Evolutionary conservation across 257 asterid species (phyloP).

Genomic region (Capsicum baccatum): DNA sequence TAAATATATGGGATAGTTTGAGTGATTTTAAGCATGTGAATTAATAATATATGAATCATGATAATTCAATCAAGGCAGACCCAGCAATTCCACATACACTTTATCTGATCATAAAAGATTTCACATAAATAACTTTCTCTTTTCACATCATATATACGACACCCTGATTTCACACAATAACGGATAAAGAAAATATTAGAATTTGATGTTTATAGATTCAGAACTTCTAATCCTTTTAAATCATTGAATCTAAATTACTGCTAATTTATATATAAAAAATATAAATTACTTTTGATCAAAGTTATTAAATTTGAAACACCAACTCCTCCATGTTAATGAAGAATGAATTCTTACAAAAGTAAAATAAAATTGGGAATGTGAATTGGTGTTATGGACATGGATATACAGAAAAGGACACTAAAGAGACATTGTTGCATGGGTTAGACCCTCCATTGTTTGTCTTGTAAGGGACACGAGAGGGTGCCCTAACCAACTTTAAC

Average conservation of each 20-base stretch:
- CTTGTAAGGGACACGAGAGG: conserved; percentile 45
- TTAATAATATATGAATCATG: too few species aligned
- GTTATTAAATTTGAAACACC: neutral
- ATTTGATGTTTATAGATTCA: too few species aligned
- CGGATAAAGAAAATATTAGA: neutral
- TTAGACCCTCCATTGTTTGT: conserved; percentile 42
- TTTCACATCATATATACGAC: too few species aligned
- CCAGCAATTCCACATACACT: too few species aligned
- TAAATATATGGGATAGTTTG: too few species aligned
- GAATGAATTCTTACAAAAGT: neutral
- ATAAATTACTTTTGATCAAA: neutral
- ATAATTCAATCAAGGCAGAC: too few species aligned
- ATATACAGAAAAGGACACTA: neutral
- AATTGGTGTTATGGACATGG: neutral
- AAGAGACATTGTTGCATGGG: conserved; percentile 47
- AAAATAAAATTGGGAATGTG: neutral
- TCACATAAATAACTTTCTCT: too few species aligned
- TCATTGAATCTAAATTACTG: too few species aligned
- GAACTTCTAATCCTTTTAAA: too few species aligned
- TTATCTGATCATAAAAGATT: too few species aligned
- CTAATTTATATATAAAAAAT: too few species aligned
- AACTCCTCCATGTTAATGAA: neutral
- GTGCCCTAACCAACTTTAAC: conserved; percentile 50
- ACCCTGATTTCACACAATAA: neutral
- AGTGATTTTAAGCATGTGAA: too few species aligned